Evolutionary conservation across 2,329 filamentous ascomycete species (phyloP), one percentile per base, ranked within the genome.

Genomic region (Fusarium solani-melongenae): DNA sequence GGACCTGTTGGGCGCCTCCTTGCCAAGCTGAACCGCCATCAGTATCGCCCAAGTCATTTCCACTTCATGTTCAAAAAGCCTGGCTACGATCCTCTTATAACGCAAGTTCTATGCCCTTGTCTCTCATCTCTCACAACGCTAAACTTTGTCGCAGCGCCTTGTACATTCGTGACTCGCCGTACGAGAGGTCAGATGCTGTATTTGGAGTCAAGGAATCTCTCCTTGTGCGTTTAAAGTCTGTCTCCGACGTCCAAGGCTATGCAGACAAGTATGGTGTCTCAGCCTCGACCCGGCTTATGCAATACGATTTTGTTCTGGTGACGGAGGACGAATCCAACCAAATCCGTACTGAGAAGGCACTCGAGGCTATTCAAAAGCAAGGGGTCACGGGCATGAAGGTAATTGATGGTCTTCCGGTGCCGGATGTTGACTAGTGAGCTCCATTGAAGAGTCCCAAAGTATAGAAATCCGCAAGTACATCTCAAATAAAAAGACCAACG

Each of bases 171-270:
- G 91, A 91, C 53, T 93, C 96, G 76, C 92, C 92, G 1, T 96
- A 96, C 79, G 93, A 96, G 84, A 93, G 90, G 1, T 93, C 92
- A 0, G 94, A 97, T 79, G 93, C 94, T 0, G 94, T 44, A 2
- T 97, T 97, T 76, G 94, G 94, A 22, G 94, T 97, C 66, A 97
- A 97, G 81, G 88, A 94, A 79, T 94, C 92, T 31, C 85, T 97
- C 14, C 84, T 94, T n/a, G 87, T 94, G 15, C 92, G 94, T 73
- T 84, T 82, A 75, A 86, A 44, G n/a, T 44, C 11, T 2, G 69
- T 71, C 7, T 67, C 64, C 2, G 68, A 70, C 38, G 46, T 67
- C 2, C 34, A 65, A 17, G 62, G 66, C 3, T 59, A 62, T 1
- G 62, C 66, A 14, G 58, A 61, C 10, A 71, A 66, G 46, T 60